Percentiles rank a stretch among this genome's conserved stretches.
phyloP scores from a whole-genome alignment of 2,329 filamentous ascomycete genomes.

The Penicillium freii region DNA sequence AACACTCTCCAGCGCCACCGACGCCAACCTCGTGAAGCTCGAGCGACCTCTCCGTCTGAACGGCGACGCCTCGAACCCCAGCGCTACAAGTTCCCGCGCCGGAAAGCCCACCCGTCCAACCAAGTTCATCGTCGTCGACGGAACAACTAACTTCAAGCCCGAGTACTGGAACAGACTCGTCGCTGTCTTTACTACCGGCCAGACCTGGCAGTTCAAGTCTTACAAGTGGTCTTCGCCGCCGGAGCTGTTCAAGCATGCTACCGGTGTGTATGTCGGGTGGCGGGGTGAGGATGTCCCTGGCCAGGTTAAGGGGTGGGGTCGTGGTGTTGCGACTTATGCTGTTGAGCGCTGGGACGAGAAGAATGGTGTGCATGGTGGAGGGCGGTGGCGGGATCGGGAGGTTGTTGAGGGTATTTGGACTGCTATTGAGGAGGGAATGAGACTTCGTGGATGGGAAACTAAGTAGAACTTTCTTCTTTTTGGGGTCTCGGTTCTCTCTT shows the following conservation, averaged over 20 bases:
- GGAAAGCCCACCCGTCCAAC: conserved; percentile 66
- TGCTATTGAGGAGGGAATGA: conserved; percentile 83
- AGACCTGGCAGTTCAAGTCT: conserved; percentile 97
- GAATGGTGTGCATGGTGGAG: conserved; percentile 35
- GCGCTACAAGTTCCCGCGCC: conserved; percentile 19
- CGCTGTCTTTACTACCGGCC: conserved; percentile 94
- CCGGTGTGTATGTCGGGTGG: conserved; percentile 90
- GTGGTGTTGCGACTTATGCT: conserved; percentile 72
- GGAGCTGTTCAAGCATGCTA: conserved; percentile 84
- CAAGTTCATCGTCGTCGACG: conserved; percentile 94
- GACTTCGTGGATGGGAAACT: conserved; percentile 70
- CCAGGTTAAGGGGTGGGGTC: conserved; percentile 78
- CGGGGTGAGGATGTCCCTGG: conserved; percentile 76
- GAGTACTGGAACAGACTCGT: conserved; percentile 97
- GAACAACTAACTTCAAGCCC: conserved; percentile 90
- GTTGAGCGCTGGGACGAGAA: conserved; percentile 78
- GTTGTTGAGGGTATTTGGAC: conserved; percentile 93
- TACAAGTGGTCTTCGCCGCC: conserved; percentile 92
- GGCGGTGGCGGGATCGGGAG: conserved; percentile 81
- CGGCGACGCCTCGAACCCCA: conserved; percentile 31
- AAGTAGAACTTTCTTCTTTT: conserved; percentile 20
- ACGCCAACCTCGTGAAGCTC: conserved; percentile 80
- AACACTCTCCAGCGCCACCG: conserved; percentile 60
- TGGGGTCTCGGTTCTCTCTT: background rate
- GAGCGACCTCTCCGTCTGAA: conserved; percentile 68